Evolutionary conservation across 1,284 basidiomycete genomes (phyloP).

Genomic region (Tetrapyrgos nigripes): DNA sequence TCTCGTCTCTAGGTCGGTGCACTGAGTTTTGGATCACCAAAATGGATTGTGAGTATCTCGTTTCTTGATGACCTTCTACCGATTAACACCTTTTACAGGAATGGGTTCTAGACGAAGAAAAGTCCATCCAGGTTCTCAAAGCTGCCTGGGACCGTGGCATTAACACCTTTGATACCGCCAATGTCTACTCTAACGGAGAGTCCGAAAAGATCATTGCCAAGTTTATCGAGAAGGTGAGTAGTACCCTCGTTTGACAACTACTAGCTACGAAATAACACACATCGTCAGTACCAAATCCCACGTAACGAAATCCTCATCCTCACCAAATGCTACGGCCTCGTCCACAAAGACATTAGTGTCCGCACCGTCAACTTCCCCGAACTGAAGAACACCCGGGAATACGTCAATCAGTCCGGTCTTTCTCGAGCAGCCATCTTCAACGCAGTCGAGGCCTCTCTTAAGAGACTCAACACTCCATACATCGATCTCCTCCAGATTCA

Average conservation of each 20-base stretch:
- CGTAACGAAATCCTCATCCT: slow-evolving; percentile 55
- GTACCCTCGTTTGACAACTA: background rate
- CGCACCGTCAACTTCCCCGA: background rate
- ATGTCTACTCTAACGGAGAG: slow-evolving; percentile 21
- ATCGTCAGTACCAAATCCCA: slow-evolving; percentile 55
- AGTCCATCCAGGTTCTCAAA: slow-evolving; percentile 12
- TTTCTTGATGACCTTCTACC: background rate
- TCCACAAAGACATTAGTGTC: slow-evolving; percentile 13
- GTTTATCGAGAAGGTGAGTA: slow-evolving; percentile 22
- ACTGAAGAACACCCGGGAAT: slow-evolving; percentile 33
- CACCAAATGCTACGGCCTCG: slow-evolving; percentile 41
- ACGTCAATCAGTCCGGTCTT: slow-evolving; percentile 50
- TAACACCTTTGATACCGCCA: slow-evolving; percentile 21
- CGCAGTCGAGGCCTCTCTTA: slow-evolving; percentile 47
- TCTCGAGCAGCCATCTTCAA: slow-evolving; percentile 53
- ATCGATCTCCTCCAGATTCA: slow-evolving; percentile 56
- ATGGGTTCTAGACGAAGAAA: slow-evolving; percentile 13
- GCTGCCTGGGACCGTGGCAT: slow-evolving; percentile 18
- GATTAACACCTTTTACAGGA: background rate
- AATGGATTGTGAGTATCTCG: slow-evolving; percentile 32
- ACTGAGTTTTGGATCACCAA: slow-evolving; percentile 43
- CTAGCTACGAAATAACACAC: too few species aligned
- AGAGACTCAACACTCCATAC: slow-evolving; percentile 48
- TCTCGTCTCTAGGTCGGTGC: slow-evolving; percentile 36
- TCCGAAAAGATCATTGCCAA: slow-evolving; percentile 22